phyloP scores from a whole-genome alignment of 2,329 filamentous ascomycete genomes.

The Ceratocystis cubensis region DNA sequence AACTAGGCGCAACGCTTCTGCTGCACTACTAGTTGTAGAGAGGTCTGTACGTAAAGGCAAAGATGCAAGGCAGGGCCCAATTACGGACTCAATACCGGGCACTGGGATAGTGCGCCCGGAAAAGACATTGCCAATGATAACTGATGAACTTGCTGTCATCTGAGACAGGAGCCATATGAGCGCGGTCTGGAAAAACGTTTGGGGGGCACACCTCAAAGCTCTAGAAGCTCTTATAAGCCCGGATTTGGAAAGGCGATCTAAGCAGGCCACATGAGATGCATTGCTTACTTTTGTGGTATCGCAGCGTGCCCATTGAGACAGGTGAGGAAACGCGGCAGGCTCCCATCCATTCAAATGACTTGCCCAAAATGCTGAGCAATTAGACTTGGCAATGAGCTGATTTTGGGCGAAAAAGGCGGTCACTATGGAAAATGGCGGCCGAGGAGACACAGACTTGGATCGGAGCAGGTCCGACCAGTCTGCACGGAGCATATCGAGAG shows the following conservation, averaged over 20 bases:
- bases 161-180: conserved; percentile 52
- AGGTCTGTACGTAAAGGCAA: conserved; percentile 59
- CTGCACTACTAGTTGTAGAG: conserved; percentile 36
- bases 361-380: conserved; percentile 11
- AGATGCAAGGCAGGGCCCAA: conserved; percentile 70
- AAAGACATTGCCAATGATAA: conserved; percentile 65
- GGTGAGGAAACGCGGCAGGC: conserved; percentile 1
- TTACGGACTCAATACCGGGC: conserved; percentile 53
- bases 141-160: conserved; percentile 52
- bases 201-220: neutral
- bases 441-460: conserved; percentile 25
- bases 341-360: conserved; percentile 7
- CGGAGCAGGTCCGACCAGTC: conserved; percentile 48
- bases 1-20: conserved; percentile 50
- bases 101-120: conserved; percentile 70
- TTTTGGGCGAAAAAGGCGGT: conserved; percentile 33
- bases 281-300: neutral
- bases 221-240: neutral
- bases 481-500: conserved; percentile 57
- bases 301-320: conserved; percentile 3
- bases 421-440: conserved; percentile 52
- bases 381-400: neutral
- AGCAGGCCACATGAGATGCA: neutral
- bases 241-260: neutral
- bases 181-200: conserved; percentile 56